A percentile compares a stretch with the other conserved stretches of the same genome.
phyloP scores from a whole-genome alignment of 2,329 filamentous ascomycete genomes.

The Karstenula rhodostoma region DNA sequence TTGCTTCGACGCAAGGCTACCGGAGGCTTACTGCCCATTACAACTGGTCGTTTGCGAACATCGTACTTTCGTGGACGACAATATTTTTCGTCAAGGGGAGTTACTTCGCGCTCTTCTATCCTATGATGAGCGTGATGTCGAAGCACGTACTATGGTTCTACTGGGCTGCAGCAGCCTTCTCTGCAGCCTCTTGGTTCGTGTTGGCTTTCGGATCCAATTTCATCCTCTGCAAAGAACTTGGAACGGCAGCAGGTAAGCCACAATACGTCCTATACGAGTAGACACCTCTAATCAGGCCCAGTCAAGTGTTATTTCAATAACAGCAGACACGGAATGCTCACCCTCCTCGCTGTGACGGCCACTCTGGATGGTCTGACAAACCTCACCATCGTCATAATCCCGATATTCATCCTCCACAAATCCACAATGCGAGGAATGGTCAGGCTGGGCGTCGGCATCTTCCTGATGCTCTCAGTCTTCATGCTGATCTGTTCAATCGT shows the following conservation, averaged over 20 bases:
- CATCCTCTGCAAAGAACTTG: background rate
- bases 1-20: background rate
- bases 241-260: conserved; percentile 2
- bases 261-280: background rate
- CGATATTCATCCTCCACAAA: conserved; percentile 20
- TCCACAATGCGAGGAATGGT: conserved; percentile 4
- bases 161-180: conserved; percentile 16
- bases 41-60: conserved; percentile 18
- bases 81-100: conserved; percentile 10
- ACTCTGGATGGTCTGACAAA: conserved; percentile 9
- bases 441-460: conserved; percentile 9
- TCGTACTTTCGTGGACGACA: conserved; percentile 12
- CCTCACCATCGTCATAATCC: conserved; percentile 22
- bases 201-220: conserved; percentile 3
- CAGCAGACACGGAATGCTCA: conserved; percentile 1
- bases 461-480: conserved; percentile 16
- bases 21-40: background rate
- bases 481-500: conserved; percentile 14
- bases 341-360: background rate
- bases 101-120: conserved; percentile 16
- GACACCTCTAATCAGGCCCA: background rate
- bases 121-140: conserved; percentile 19
- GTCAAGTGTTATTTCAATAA: conserved; percentile 5
- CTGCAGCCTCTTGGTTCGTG: conserved; percentile 1
- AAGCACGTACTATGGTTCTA: conserved; percentile 19